These are phyloP conservation scores for Russula sp. DNA, from an alignment of 768 basidiomycete genomes.

Conservation along the genomic window DNA sequence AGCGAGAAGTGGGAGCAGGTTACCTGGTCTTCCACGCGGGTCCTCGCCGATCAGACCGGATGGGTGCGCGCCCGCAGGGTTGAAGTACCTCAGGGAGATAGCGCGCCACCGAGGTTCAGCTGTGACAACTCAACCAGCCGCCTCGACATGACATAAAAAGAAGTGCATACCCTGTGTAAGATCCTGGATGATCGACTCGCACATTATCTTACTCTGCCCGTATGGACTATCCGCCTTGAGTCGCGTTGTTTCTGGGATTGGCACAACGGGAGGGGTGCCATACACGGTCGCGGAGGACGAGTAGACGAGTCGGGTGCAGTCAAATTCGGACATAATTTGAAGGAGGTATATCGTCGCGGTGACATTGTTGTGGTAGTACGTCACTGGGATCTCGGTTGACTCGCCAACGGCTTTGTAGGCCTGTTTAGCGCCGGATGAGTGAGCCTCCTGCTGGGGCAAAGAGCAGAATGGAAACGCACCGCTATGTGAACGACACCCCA, in stretches of 20 bases:
- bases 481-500: slow-evolving; percentile 98
- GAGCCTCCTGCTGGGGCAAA: not conserved
- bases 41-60: slow-evolving; percentile 96
- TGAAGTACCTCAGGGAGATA: slow-evolving; percentile 94
- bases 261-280: slow-evolving; percentile 86
- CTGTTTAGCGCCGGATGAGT: slow-evolving; percentile 40
- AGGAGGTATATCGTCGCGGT: slow-evolving; percentile 81
- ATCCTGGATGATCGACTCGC: slow-evolving; percentile 86
- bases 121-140: slow-evolving; percentile 34
- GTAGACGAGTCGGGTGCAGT: slow-evolving; percentile 87
- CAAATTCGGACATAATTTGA: slow-evolving; percentile 81
- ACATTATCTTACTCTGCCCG: slow-evolving; percentile 95
- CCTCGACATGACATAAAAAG: slow-evolving; percentile 2
- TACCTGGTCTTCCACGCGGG: slow-evolving; percentile 92
- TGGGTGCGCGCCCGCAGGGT: slow-evolving; percentile 98
- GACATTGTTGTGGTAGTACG: slow-evolving; percentile 95
- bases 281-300: slow-evolving; percentile 99
- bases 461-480: slow-evolving; percentile 45
- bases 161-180: slow-evolving; percentile 65
- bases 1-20: slow-evolving; percentile 87
- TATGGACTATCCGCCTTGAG: slow-evolving; percentile 90
- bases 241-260: slow-evolving; percentile 90
- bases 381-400: slow-evolving; percentile 86
- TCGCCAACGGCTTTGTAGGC: slow-evolving; percentile 99
- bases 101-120: slow-evolving; percentile 77